Evolutionary conservation across 345 rosid genomes (phyloP), one percentile per base, ranked within the genome.

Genomic region (Pseudoturritis turrita): DNA sequence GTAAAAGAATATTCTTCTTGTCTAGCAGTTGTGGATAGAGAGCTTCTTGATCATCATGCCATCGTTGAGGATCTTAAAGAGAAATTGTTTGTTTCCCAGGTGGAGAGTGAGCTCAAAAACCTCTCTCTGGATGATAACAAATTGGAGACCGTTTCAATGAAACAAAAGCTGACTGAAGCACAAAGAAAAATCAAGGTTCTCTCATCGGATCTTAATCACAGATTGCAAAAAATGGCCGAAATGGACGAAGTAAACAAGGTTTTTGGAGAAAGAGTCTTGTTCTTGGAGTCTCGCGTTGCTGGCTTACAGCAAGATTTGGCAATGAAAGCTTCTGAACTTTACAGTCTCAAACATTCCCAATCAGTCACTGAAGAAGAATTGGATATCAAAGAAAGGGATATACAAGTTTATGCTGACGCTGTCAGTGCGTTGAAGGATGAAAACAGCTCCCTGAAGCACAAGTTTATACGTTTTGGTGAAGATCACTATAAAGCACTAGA

Each of bases 41-140:
- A 75, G 74, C 78, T 78, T 37, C 40, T 37, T 59, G 65, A 40
- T 52, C 79, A 71, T 59, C 54, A 55, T 71, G 78, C 70, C 64
- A 39, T 76, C 72, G 47, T 91, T 45, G 93, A 85, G 78, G 74
- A 79, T 65, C 75, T 89, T 46, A 81, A 68, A 77, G 74, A 71
- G 71, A 84, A 82, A 72, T 14, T 89, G 29, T 65, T 81, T 54
- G 53, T 87, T 31, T 79, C 81, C 26, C 56, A 68, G 59, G 77
- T 88, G 60, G 90, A 89, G 74, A 71, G 79, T 10, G 86, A 80
- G 70, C 73, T 88, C 73, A 80, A 81, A 60, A 86, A 78, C 18
- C 80, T 68, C 62, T 51, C 79, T 52, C 60, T 84, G 52, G 60
- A 63, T 56, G 85, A 81, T 39, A 50, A 50, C 54, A 82, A 80